Evolutionary conservation across 2,329 filamentous ascomycete genomes (phyloP).

Genomic region (Hyphodiscus sp.): DNA sequence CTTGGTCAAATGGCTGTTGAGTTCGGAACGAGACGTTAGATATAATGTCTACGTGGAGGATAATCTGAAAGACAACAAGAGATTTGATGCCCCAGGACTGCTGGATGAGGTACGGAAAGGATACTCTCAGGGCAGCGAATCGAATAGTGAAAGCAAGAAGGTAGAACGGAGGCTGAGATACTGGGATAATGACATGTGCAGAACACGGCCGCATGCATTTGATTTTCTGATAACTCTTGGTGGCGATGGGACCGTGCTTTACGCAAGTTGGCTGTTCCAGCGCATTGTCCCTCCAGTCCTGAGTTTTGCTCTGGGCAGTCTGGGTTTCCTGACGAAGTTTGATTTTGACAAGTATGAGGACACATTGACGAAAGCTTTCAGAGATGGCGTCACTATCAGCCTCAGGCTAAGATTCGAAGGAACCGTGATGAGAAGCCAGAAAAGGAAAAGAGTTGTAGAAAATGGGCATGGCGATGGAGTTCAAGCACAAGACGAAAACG

Average conservation of each 20-base stretch:
- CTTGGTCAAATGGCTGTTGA: slow-evolving; percentile 73
- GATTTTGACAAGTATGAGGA: slow-evolving; percentile 71
- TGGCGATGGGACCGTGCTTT: slow-evolving; percentile 94
- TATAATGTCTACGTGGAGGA: slow-evolving; percentile 84
- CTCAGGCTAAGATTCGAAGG: slow-evolving; percentile 85
- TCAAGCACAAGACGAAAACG: slow-evolving; percentile 35
- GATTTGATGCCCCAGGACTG: slow-evolving; percentile 68
- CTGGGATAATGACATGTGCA: slow-evolving; percentile 78
- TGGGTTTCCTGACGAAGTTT: slow-evolving; percentile 95
- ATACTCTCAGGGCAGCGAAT: slow-evolving; percentile 33
- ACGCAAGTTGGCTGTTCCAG: slow-evolving; percentile 95
- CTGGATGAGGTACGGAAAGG: slow-evolving; percentile 50
- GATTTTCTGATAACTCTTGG: slow-evolving; percentile 91
- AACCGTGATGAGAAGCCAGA: slow-evolving; percentile 78
- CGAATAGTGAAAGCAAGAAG: slow-evolving; percentile 26
- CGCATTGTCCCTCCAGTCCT: slow-evolving; percentile 88
- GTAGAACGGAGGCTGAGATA: slow-evolving; percentile 54
- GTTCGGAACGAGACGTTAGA: slow-evolving; percentile 54
- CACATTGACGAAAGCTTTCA: slow-evolving; percentile 66
- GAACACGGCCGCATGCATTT: slow-evolving; percentile 73
- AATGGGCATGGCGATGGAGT: slow-evolving; percentile 30
- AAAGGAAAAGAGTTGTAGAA: slow-evolving; percentile 31
- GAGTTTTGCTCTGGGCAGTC: slow-evolving; percentile 82
- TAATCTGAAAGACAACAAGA: slow-evolving; percentile 61
- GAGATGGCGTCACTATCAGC: slow-evolving; percentile 81